phyloP scores from a whole-genome alignment of 169 alveolate genomes.

The Plasmodium adleri region DNA sequence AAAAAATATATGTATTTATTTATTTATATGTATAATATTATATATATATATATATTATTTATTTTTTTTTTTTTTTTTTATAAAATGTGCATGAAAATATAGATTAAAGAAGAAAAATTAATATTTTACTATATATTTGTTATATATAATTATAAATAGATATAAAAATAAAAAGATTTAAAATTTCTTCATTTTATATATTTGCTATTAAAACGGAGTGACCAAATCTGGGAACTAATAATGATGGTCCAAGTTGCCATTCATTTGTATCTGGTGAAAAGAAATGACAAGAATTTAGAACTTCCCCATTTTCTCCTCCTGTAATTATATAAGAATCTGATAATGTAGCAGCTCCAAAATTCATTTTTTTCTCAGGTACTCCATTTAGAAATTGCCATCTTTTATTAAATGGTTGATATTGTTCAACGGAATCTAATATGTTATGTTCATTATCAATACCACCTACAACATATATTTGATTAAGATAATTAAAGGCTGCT shows the following conservation, averaged over 20 bases:
- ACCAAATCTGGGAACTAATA: slow-evolving; percentile 86
- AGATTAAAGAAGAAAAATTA: too few species aligned
- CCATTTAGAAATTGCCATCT: slow-evolving; percentile 83
- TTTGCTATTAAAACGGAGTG: slow-evolving; percentile 83
- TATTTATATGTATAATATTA: too few species aligned
- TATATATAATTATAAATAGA: too few species aligned
- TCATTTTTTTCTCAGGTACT: slow-evolving; percentile 84
- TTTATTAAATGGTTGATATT: slow-evolving; percentile 84
- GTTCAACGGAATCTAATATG: slow-evolving; percentile 85
- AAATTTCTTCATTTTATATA: slow-evolving; percentile 31
- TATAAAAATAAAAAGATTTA: too few species aligned
- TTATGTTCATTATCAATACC: slow-evolving; percentile 87
- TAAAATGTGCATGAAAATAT: too few species aligned
- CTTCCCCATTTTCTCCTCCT: slow-evolving; percentile 87
- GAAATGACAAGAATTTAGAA: slow-evolving; percentile 80
- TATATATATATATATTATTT: too few species aligned
- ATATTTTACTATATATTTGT: too few species aligned
- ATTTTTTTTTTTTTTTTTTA: neutral
- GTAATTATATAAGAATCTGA: slow-evolving; percentile 81
- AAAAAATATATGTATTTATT: too few species aligned
- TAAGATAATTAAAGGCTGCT: slow-evolving; percentile 84
- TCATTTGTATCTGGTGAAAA: slow-evolving; percentile 86
- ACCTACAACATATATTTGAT: slow-evolving; percentile 86
- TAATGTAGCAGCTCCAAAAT: slow-evolving; percentile 80
- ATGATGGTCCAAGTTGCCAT: slow-evolving; percentile 85